Evolutionary conservation across 768 basidiomycete species (phyloP), one percentile per base, ranked within the genome.

Genomic region (Grammothele lineata): DNA sequence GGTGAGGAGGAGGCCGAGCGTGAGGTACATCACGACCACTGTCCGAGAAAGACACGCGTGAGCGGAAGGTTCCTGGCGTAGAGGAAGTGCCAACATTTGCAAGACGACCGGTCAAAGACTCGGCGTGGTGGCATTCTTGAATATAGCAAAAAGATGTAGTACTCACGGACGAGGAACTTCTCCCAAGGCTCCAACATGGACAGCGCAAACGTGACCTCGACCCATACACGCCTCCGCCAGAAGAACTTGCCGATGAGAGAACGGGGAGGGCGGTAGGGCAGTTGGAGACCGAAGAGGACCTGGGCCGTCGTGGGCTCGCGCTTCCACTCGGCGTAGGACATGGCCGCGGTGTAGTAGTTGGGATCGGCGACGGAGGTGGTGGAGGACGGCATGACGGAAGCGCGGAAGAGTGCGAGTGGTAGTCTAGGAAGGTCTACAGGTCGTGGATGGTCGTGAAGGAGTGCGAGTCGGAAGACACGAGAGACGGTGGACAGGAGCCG

Each of bases 151-250:
- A 11, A n/a, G 27, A 7, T 7, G 14, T 30, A 25, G 30, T 38
- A 72, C 80, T 61, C 59, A 83, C 83, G 59, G 46, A 80, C 69
- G 33, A 84, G 59, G 34, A 75, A 54, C 55, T 80, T 79, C 71
- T 85, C 84, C 84, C 83, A 85, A 47, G 77, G 74, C 59, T 85
- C 80, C 46, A 85, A 59, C 62, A 84, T 75, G 41, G 75, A 70
- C 37, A 84, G 66, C n/a, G 71, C 83, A 51, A 83, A 83, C 1
- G 80, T 81, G 4, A 71, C 62, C 58, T 82, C 80, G 26, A 85
- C 61, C 68, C 75, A 72, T 46, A 81, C 62, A 52, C 76, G 67
- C 58, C 71, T 68, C 23, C 70, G 67, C 77, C 79, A 79, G 36
- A 79, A 48, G 54, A 56, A 56, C 38, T 47, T 48, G 15, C 48